Conservation (phyloP, 352 stramenopile genomes). For the Phytopythium delawarense region DNA sequence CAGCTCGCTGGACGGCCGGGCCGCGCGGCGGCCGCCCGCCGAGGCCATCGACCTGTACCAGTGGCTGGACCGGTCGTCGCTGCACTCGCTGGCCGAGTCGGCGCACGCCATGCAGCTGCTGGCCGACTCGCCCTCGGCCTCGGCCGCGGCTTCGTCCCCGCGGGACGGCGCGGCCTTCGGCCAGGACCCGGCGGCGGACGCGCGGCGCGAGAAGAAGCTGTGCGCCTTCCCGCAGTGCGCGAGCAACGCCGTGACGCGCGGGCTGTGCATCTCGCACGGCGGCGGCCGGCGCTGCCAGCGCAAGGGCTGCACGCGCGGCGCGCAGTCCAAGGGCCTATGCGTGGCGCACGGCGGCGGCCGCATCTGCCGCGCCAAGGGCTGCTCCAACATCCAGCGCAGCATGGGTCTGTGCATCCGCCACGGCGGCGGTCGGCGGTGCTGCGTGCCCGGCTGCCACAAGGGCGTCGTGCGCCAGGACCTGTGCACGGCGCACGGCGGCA, state of each 20-base stretch:
- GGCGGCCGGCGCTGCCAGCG: conserved; percentile 76
- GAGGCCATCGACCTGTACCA: conserved; percentile 36
- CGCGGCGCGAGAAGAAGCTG: conserved; percentile 70
- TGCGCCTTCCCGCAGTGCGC: conserved; percentile 66
- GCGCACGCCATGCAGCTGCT: conserved; percentile 49
- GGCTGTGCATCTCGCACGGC: conserved; percentile 79
- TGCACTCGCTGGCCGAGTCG: conserved; percentile 57
- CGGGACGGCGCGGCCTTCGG: conserved; percentile 5
- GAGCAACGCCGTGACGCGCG: conserved; percentile 77
- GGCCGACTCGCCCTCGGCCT: conserved; percentile 23
- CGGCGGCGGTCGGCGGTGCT: conserved; percentile 49
- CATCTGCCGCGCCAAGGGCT: conserved; percentile 74
- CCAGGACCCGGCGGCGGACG: too few species aligned
- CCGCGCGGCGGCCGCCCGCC: conserved; percentile 18
- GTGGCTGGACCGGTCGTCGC: conserved; percentile 26
- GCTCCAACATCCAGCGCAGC: conserved; percentile 84
- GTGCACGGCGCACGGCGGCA: conserved; percentile 84
- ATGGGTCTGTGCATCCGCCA: conserved; percentile 75
- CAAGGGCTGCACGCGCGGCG: conserved; percentile 76
- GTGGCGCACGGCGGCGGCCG: conserved; percentile 77
- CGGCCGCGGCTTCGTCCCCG: conserved; percentile 19
- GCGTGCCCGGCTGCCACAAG: conserved; percentile 74
- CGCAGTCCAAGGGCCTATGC: conserved; percentile 81
- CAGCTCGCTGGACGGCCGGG: conserved; percentile 51
- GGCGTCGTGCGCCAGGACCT: conserved; percentile 83